Evolutionary conservation across 2,329 filamentous ascomycete species (phyloP), one percentile per base, ranked within the genome.

Genomic region (Pezicula carpinea): DNA sequence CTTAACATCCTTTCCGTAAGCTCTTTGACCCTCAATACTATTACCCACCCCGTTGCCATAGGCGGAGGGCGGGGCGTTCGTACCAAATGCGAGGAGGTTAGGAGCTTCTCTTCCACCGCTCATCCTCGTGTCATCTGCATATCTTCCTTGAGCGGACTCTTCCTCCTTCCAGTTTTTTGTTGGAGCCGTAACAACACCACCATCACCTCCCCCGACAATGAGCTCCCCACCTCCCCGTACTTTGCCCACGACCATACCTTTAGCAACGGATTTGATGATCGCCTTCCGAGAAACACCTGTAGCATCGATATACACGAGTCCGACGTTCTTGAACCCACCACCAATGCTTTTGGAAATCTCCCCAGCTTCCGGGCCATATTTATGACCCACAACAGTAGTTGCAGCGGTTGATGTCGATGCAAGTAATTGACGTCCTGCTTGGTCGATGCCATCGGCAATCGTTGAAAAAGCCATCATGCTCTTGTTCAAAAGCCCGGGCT

Each of bases 391-490:
- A 43, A 96, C 84, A 1, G 85, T 88, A 31, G 82, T 89, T 19
- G 92, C 86, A n/a, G 92, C 90, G 1, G 77, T 75, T 3, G 88
- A 85, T 3, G 85, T 81, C 8, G 84, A 83, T 4, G 78, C 80
- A 23, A 99, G 75, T 23, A 99, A 72, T 52, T 82, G 87, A 44
- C 85, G 85, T 1, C 89, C 87, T 2, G 89, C 87, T 57, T 95
- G 85, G 56, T 96, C 91, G 49, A 97, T 87, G 32, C 93, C 93
- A 60, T 99, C 93, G 19, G 90, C 88, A 38, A 99, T 81, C 0
- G 93, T 99, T 33, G 87, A 89, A 66, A 97, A 97, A 0, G 93
- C 93, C 73, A 99, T 97, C 72, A 99, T 74, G 53, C 85, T 90
- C 75, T 96, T 96, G 71, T 99, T 99, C 55, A 99, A 70, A 23